Conservation (phyloP, 192 early-diverging fungal genomes). For the Dispira parvispora region DNA sequence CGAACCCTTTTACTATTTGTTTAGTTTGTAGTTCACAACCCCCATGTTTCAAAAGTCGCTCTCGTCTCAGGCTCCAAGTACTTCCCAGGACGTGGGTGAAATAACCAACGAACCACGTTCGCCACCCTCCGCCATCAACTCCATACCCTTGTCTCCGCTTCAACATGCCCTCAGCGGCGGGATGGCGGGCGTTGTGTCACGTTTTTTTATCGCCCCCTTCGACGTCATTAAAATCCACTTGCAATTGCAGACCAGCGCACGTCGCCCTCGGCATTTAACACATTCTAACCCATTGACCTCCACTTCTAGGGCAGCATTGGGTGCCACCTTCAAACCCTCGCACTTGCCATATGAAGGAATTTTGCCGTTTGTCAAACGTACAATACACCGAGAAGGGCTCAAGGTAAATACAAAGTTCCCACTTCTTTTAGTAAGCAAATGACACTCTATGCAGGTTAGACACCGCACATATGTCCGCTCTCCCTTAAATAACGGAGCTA, state of each 20-base stretch:
- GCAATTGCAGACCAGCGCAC: conserved; percentile 27
- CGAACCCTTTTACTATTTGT: too few relatives aligned
- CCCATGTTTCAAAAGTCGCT: too few relatives aligned
- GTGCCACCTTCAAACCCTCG: conserved; percentile 10
- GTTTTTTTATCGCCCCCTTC: conserved; percentile 76
- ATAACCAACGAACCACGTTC: too few relatives aligned
- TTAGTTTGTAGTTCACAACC: too few relatives aligned
- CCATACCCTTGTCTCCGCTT: conserved; percentile 6
- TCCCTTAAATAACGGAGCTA: too few relatives aligned
- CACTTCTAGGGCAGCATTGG: conserved; percentile 13
- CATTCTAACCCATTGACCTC: too few relatives aligned
- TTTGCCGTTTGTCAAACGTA: conserved; percentile 42
- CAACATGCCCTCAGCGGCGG: conserved; percentile 33
- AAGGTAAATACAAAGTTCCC: conserved; percentile 27
- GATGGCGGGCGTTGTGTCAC: conserved; percentile 39
- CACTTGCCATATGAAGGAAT: conserved; percentile 40
- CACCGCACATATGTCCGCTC: too few relatives aligned
- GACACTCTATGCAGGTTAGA: too few relatives aligned
- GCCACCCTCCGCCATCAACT: too few relatives aligned
- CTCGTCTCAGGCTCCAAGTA: too few relatives aligned
- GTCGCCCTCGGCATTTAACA: background rate
- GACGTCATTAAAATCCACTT: conserved; percentile 90
- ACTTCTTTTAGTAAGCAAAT: too few relatives aligned
- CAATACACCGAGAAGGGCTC: conserved; percentile 66
- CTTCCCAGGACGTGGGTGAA: too few relatives aligned